Conservation (phyloP, 78 protist species). For the Reticulomyxa filosa region DNA sequence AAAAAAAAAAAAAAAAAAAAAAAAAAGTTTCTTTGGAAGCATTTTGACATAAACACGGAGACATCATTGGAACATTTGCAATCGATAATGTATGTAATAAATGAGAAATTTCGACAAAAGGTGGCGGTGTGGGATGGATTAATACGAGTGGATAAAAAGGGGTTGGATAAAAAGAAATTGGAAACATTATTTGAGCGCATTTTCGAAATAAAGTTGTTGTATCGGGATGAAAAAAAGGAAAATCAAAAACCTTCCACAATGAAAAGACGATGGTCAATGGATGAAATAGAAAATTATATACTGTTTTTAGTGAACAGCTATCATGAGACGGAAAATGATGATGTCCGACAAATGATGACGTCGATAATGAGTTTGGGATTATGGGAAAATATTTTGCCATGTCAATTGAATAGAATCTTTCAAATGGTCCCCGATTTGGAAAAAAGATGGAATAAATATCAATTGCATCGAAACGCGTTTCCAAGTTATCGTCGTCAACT, state of each 20-base stretch:
- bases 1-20: too few relatives aligned
- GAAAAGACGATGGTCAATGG: neutral
- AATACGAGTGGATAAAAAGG: too few relatives aligned
- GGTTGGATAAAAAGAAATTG: too few relatives aligned
- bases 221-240: neutral
- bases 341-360: constrained; percentile 10
- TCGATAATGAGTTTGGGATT: neutral
- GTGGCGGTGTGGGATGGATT: too few relatives aligned
- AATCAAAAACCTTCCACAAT: neutral
- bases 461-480: neutral
- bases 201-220: neutral
- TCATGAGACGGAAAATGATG: constrained; percentile 31
- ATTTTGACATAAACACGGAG: too few relatives aligned
- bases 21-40: too few relatives aligned
- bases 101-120: too few relatives aligned
- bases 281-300: constrained; percentile 9
- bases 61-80: too few relatives aligned
- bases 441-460: too few relatives aligned
- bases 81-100: neutral
- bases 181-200: constrained; percentile 14
- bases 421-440: too few relatives aligned
- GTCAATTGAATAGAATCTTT: neutral
- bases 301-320: constrained; percentile 33
- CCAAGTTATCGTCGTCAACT: neutral
- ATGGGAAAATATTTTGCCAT: neutral